phyloP scores from a whole-genome alignment of 139 green algal genomes.

The Volvox africanus region DNA sequence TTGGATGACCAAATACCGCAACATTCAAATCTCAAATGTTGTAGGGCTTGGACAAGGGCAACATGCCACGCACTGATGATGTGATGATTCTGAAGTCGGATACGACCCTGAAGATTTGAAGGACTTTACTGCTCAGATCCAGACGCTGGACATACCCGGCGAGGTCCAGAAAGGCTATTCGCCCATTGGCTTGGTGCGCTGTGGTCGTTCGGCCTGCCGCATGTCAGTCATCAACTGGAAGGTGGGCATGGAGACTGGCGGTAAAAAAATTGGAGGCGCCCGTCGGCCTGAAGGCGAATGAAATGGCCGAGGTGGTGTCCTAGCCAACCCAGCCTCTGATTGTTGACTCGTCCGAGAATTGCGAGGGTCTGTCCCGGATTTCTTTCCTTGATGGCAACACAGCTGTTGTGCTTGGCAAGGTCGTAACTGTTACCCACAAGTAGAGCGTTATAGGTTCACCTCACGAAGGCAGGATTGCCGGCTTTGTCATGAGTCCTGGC shows the following conservation, averaged over 20 bases:
- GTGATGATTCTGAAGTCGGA: conserved; percentile 96
- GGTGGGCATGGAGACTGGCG: conserved; percentile 95
- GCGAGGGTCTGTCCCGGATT: conserved; percentile 94
- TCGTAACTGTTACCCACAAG: conserved; percentile 77
- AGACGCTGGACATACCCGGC: conserved; percentile 94
- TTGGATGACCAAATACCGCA: too few species aligned
- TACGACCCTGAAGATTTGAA: conserved; percentile 82
- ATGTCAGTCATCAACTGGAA: conserved; percentile 92
- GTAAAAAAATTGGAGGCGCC: conserved; percentile 93
- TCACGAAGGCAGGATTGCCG: too few species aligned
- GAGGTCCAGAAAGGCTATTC: conserved; percentile 94
- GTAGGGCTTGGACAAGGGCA: conserved; percentile 93
- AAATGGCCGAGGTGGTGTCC: conserved; percentile 92
- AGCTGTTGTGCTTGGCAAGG: conserved; percentile 95
- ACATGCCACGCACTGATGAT: conserved; percentile 92
- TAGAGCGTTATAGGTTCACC: too few species aligned
- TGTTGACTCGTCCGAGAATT: conserved; percentile 93
- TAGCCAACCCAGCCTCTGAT: conserved; percentile 90
- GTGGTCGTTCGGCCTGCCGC: conserved; percentile 89
- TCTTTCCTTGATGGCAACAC: conserved; percentile 96
- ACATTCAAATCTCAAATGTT: too few species aligned
- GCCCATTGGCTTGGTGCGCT: conserved; percentile 93
- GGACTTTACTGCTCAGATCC: conserved; percentile 92
- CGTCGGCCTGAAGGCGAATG: conserved; percentile 92
- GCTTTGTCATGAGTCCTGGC: too few species aligned